Evolutionary conservation across 148 eudicot genomes (phyloP).

Genomic region (Suaeda aralocaspica): DNA sequence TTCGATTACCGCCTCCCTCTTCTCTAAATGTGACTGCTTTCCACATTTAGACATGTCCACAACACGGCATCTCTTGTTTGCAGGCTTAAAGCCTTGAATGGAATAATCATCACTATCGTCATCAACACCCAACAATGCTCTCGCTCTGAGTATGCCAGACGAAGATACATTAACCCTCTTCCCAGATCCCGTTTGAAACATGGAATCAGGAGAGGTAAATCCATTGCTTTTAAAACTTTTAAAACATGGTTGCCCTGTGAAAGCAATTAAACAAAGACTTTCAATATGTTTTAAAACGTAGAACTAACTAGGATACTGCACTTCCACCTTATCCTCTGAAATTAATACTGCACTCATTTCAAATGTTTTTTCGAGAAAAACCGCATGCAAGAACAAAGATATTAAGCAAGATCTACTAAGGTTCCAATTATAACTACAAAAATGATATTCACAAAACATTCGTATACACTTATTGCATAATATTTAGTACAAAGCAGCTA

Average conservation of each 20-base stretch:
- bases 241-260: constrained; percentile 36
- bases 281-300: not conserved
- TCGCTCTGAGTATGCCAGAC: constrained; percentile 64
- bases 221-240: constrained; percentile 22
- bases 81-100: constrained; percentile 31
- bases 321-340: too few species aligned
- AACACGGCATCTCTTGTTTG: constrained; percentile 29
- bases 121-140: constrained; percentile 57
- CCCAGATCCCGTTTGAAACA: constrained; percentile 93
- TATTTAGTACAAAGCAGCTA: too few species aligned
- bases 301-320: too few species aligned
- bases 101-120: constrained; percentile 33
- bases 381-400: too few species aligned
- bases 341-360: too few species aligned
- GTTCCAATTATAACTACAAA: too few species aligned
- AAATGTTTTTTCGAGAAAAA: too few species aligned
- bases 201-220: constrained; percentile 38
- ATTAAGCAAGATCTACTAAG: too few species aligned
- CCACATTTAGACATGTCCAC: constrained; percentile 24
- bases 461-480: not conserved
- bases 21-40: constrained; percentile 21
- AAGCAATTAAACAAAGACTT: constrained; percentile 3
- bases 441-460: too few species aligned
- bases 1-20: constrained; percentile 4
- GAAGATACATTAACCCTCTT: constrained; percentile 67